Evolutionary conservation across 2,329 filamentous ascomycete species (phyloP).

Genomic region (Acrocalymma vagum): DNA sequence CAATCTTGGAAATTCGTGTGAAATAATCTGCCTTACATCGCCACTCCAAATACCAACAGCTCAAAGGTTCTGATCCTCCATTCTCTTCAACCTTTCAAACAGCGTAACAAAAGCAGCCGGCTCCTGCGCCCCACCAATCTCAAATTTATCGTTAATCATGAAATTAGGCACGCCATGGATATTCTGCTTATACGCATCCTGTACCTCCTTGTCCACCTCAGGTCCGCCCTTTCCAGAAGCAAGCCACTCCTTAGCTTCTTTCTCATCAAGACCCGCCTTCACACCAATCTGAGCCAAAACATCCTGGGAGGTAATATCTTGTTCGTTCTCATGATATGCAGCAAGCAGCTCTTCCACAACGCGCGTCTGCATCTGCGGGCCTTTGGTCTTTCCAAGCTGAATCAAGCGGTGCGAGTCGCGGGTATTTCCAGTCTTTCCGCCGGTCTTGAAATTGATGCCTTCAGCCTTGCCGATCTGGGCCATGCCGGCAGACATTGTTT

Average conservation of each 20-base stretch:
- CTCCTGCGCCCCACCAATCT: constrained; percentile 77
- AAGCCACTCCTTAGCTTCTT: constrained; percentile 55
- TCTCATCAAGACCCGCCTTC: constrained; percentile 53
- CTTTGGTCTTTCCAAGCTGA: constrained; percentile 70
- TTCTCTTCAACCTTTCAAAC: constrained; percentile 68
- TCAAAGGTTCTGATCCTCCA: too few relatives aligned
- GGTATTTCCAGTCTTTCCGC: constrained; percentile 77
- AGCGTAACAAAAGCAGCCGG: constrained; percentile 70
- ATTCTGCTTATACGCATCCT: constrained; percentile 54
- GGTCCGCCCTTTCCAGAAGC: constrained; percentile 53
- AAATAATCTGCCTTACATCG: too few relatives aligned
- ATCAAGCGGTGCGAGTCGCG: constrained; percentile 78
- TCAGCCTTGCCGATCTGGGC: constrained; percentile 66
- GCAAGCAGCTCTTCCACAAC: constrained; percentile 50
- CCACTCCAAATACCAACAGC: too few relatives aligned
- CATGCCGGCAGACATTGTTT: constrained; percentile 67
- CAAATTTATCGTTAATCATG: constrained; percentile 72
- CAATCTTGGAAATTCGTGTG: too few relatives aligned
- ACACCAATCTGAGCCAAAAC: constrained; percentile 52
- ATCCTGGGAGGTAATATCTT: constrained; percentile 55
- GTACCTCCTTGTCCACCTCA: constrained; percentile 57
- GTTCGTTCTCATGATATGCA: constrained; percentile 58
- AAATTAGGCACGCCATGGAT: constrained; percentile 79
- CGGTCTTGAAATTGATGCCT: constrained; percentile 77
- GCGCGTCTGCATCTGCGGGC: constrained; percentile 56